Conservation (phyloP, 1,284 basidiomycete species). For the Cryptococcus depauperatus region DNA sequence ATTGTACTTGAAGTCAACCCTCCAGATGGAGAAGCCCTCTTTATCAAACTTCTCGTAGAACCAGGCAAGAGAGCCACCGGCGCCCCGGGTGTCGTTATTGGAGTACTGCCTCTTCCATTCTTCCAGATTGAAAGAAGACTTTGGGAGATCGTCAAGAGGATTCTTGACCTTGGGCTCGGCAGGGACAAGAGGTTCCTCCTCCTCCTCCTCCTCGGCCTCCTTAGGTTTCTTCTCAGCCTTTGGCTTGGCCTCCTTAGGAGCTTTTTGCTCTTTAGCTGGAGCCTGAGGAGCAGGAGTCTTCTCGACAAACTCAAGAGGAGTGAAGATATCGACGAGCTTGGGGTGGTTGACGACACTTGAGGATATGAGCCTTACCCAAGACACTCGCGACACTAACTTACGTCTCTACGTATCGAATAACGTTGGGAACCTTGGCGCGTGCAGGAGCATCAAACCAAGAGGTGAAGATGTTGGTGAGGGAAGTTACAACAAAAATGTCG, state of each 20-base stretch:
- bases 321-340: constrained; percentile 58
- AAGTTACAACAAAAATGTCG: constrained; percentile 64
- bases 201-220: constrained; percentile 61
- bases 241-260: constrained; percentile 45
- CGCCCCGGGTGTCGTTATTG: constrained; percentile 80
- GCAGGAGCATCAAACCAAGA: constrained; percentile 55
- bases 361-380: too few relatives aligned
- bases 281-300: constrained; percentile 65
- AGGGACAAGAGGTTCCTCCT: constrained; percentile 54
- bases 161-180: constrained; percentile 79
- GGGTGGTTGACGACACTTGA: constrained; percentile 67
- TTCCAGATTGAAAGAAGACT: constrained; percentile 90
- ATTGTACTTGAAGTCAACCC: constrained; percentile 92
- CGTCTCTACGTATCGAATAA: constrained; percentile 75
- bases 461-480: constrained; percentile 50
- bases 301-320: constrained; percentile 54
- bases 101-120: constrained; percentile 98
- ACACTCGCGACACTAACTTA: too few relatives aligned
- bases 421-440: constrained; percentile 64
- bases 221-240: constrained; percentile 44
- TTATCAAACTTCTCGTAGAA: constrained; percentile 88
- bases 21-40: constrained; percentile 85
- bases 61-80: constrained; percentile 60
- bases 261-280: constrained; percentile 53
- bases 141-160: constrained; percentile 85